phyloP scores from a whole-genome alignment of 768 basidiomycete genomes.

The Kockovaella imperatae region DNA sequence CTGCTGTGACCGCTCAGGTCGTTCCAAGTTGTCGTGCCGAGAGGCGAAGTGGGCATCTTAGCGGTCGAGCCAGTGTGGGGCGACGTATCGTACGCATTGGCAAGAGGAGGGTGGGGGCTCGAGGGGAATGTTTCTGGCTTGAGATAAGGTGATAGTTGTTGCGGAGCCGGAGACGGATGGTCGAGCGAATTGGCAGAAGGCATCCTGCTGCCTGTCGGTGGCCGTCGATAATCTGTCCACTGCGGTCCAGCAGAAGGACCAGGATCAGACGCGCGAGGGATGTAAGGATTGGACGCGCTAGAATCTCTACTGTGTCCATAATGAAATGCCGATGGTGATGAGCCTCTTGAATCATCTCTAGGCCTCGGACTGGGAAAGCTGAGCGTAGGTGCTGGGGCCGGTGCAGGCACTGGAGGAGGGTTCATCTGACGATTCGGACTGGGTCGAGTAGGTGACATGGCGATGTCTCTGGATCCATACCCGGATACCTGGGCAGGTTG shows the following conservation, averaged over 20 bases:
- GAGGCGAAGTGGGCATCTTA: not conserved
- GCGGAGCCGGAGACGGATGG: constrained; percentile 20
- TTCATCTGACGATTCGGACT: constrained; percentile 17
- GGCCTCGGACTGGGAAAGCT: constrained; percentile 5
- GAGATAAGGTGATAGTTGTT: constrained; percentile 17
- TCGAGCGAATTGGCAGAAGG: constrained; percentile 25
- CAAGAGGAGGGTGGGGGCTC: constrained; percentile 22
- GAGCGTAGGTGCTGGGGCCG: constrained; percentile 18
- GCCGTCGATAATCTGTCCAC: constrained; percentile 24
- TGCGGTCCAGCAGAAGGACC: constrained; percentile 18
- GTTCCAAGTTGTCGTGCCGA: not conserved
- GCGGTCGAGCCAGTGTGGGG: constrained; percentile 1
- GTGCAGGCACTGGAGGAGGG: constrained; percentile 32
- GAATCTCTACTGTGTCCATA: not conserved
- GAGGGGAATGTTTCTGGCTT: constrained; percentile 2
- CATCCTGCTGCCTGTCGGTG: constrained; percentile 15
- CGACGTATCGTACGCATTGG: constrained; percentile 26
- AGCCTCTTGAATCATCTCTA: constrained; percentile 7
- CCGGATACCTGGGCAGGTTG: constrained; percentile 4
- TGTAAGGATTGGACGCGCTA: constrained; percentile 23
- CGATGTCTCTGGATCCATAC: constrained; percentile 8
- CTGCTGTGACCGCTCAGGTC: not conserved
- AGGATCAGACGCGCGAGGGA: constrained; percentile 29
- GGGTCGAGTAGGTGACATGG: constrained; percentile 18
- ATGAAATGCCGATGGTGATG: constrained; percentile 8